Evolutionary conservation across 2,329 filamentous ascomycete species (phyloP).

Genomic region (Colletotrichum australisinense): DNA sequence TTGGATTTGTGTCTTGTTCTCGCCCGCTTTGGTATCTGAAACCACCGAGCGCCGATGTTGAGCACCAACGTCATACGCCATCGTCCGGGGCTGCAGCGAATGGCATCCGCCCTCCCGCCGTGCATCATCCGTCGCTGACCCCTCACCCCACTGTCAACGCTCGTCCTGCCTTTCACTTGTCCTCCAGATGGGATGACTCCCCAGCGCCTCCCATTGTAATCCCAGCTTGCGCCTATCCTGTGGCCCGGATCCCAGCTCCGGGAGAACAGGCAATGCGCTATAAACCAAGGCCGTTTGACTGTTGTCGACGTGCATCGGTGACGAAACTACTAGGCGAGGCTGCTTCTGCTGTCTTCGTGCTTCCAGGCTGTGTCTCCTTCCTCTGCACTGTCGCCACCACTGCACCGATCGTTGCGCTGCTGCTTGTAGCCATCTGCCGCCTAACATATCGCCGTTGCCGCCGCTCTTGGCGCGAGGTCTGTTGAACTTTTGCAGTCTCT

Average conservation of each 20-base stretch:
- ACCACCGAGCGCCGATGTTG: slow-evolving; percentile 19
- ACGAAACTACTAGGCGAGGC: background rate
- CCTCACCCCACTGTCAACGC: background rate
- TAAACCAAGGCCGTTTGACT: background rate
- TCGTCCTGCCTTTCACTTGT: background rate
- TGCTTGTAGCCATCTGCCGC: background rate
- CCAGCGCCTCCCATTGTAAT: background rate
- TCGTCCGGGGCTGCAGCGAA: background rate
- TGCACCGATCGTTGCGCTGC: background rate
- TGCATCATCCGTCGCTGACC: background rate
- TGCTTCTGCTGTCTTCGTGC: background rate
- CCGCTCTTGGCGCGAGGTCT: background rate
- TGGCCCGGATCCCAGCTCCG: background rate
- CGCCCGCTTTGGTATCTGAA: slow-evolving; percentile 6
- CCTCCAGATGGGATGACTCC: background rate
- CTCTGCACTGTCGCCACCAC: background rate
- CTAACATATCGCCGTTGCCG: background rate
- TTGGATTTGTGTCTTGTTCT: background rate
- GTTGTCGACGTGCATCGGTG: background rate
- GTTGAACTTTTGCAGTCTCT: background rate
- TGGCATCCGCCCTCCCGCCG: background rate
- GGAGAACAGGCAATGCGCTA: background rate
- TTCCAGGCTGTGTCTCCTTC: no score
- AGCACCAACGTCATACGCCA: background rate
- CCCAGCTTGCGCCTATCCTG: background rate